phyloP scores from a whole-genome alignment of 2,329 filamentous ascomycete species.

The Colletotrichum musae region DNA sequence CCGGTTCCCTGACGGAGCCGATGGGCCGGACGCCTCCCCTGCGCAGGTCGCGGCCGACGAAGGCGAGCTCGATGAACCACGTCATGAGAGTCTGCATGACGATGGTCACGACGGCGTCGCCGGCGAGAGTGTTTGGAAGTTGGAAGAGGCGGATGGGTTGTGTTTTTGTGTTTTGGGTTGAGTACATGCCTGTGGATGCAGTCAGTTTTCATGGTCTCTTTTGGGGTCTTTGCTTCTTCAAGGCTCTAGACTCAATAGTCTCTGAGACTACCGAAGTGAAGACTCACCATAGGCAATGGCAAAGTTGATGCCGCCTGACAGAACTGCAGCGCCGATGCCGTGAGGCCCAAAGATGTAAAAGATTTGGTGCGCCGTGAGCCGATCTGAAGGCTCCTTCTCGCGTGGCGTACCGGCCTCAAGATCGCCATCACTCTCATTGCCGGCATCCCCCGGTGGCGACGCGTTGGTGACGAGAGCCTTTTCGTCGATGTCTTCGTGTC shows the following conservation, averaged over 20 bases:
- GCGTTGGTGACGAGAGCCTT: conserved; percentile 3
- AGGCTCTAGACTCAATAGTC: not conserved
- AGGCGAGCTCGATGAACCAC: conserved; percentile 63
- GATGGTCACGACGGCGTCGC: conserved; percentile 66
- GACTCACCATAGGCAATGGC: conserved; percentile 64
- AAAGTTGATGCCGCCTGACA: conserved; percentile 67
- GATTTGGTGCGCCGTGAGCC: conserved; percentile 59
- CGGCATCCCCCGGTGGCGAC: not conserved
- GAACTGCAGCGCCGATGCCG: conserved; percentile 61
- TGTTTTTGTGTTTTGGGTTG: conserved; percentile 51
- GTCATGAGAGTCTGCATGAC: conserved; percentile 65
- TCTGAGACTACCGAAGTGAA: not conserved
- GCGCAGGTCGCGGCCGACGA: conserved; percentile 64
- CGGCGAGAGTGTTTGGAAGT: conserved; percentile 66
- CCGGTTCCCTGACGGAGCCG: conserved; percentile 58
- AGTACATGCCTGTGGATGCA: conserved; percentile 61
- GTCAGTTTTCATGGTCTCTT: not conserved
- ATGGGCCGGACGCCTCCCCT: conserved; percentile 62
- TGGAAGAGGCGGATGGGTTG: conserved; percentile 63
- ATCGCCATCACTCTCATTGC: not conserved
- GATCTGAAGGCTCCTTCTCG: conserved; percentile 52
- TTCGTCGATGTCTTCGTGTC: conserved; percentile 5
- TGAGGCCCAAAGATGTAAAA: conserved; percentile 65
- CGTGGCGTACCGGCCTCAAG: conserved; percentile 4
- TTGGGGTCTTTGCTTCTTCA: not conserved